phyloP scores from a whole-genome alignment of 2,329 filamentous ascomycete species.

The Cadophora malorum region DNA sequence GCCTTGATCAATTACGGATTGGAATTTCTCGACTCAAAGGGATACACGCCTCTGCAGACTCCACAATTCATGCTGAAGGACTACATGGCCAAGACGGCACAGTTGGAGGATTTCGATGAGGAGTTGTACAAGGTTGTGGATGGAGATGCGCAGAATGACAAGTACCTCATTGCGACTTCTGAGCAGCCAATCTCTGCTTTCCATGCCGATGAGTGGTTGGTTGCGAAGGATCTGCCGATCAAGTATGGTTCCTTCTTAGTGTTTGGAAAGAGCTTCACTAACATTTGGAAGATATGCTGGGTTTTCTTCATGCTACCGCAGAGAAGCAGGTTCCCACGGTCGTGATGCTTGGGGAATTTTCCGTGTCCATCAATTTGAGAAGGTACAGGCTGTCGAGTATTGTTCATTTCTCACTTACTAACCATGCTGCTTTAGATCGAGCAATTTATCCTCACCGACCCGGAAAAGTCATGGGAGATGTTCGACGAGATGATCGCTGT shows the following conservation, averaged over 20 bases:
- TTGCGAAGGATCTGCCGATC: slow-evolving; percentile 83
- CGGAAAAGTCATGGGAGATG: slow-evolving; percentile 89
- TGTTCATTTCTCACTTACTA: not conserved
- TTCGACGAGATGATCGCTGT: slow-evolving; percentile 92
- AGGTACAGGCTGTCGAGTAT: slow-evolving; percentile 55
- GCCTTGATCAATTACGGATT: slow-evolving; percentile 95
- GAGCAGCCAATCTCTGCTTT: slow-evolving; percentile 95
- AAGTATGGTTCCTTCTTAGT: slow-evolving; percentile 59
- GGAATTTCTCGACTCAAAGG: slow-evolving; percentile 82
- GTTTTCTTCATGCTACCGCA: slow-evolving; percentile 93
- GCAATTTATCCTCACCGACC: slow-evolving; percentile 81
- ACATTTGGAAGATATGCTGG: slow-evolving; percentile 67
- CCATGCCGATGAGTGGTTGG: slow-evolving; percentile 93
- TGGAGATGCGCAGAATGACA: slow-evolving; percentile 86
- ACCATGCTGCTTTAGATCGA: slow-evolving; percentile 61
- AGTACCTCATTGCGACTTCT: slow-evolving; percentile 79
- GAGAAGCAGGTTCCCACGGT: slow-evolving; percentile 90
- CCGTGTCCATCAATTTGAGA: slow-evolving; percentile 97
- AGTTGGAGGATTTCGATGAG: slow-evolving; percentile 96
- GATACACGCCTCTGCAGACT: slow-evolving; percentile 83
- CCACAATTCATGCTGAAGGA: slow-evolving; percentile 95
- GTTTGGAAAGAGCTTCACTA: slow-evolving; percentile 10
- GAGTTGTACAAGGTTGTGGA: slow-evolving; percentile 97
- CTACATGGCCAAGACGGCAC: slow-evolving; percentile 97
- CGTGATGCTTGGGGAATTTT: slow-evolving; percentile 98